A percentile compares a stretch with the other conserved stretches of the same genome.
Evolutionary conservation across 495 filamentous ascomycete species (phyloP).

Genomic region (Penicillium roqueforti): DNA sequence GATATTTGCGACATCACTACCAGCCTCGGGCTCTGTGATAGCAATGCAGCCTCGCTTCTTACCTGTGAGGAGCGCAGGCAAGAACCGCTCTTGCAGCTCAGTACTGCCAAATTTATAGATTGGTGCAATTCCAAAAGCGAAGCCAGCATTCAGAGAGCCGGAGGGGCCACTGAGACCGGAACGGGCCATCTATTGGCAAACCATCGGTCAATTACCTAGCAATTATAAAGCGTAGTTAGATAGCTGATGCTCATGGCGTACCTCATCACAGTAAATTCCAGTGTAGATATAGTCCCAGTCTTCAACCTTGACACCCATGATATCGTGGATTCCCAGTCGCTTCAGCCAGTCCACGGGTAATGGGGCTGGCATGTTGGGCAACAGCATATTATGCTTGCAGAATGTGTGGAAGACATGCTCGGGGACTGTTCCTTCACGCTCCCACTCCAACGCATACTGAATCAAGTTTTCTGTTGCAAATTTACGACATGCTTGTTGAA

Average conservation of each 20-base stretch:
- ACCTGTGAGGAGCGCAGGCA: conserved; percentile 64
- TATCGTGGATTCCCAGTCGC: conserved; percentile 57
- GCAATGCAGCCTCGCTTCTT: conserved; percentile 67
- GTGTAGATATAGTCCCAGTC: conserved; percentile 72
- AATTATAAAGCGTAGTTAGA: background rate
- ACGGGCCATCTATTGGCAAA: conserved; percentile 49
- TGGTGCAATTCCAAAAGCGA: conserved; percentile 67
- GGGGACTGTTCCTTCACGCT: conserved; percentile 56
- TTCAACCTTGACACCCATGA: conserved; percentile 67
- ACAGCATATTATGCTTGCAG: conserved; percentile 56
- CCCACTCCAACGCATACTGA: conserved; percentile 62
- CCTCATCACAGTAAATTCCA: conserved; percentile 65
- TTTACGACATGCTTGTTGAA: conserved; percentile 63
- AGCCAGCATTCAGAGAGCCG: conserved; percentile 59
- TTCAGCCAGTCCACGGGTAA: conserved; percentile 65
- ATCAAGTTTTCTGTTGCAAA: conserved; percentile 59
- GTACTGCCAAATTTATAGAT: conserved; percentile 62
- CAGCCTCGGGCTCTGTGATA: conserved; percentile 72
- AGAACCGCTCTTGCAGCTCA: conserved; percentile 56
- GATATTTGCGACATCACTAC: conserved; percentile 69
- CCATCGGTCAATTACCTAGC: background rate
- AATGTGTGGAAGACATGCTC: conserved; percentile 59
- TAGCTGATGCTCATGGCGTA: conserved; percentile 8
- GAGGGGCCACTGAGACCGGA: conserved; percentile 59
- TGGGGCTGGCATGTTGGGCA: conserved; percentile 62